Evolutionary conservation across 257 asterid genomes (phyloP).

Genomic region (Salvia splendens): DNA sequence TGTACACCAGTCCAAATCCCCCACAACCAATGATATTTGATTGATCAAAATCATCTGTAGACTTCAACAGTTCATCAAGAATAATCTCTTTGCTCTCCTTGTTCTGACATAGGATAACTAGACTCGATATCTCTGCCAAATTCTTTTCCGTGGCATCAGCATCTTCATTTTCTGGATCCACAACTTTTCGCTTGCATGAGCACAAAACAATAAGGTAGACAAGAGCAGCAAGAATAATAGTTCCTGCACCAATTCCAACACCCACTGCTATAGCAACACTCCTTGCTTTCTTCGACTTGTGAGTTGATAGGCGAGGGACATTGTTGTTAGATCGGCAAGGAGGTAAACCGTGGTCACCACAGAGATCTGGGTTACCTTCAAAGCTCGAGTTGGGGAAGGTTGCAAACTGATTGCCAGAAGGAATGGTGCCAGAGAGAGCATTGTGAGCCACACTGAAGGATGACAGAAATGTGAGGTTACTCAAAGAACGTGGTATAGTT

Average conservation of each 20-base stretch:
- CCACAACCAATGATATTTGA: constrained; percentile 86
- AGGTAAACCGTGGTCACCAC: constrained; percentile 50
- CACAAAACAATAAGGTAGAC: constrained; percentile 42
- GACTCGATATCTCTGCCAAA: constrained; percentile 50
- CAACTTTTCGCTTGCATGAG: constrained; percentile 36
- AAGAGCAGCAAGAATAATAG: constrained; percentile 45
- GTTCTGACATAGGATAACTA: constrained; percentile 61
- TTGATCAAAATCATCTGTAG: constrained; percentile 66
- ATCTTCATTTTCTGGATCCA: constrained; percentile 45
- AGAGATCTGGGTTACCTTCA: constrained; percentile 63
- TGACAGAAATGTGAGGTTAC: constrained; percentile 55
- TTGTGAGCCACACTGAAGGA: constrained; percentile 67
- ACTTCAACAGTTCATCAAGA: constrained; percentile 64
- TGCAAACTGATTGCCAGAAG: constrained; percentile 57
- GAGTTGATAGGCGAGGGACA: constrained; percentile 31
- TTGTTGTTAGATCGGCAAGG: constrained; percentile 36
- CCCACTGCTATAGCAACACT: constrained; percentile 49
- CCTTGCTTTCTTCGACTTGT: constrained; percentile 34
- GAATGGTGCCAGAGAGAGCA: constrained; percentile 60
- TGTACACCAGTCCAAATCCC: constrained; percentile 82
- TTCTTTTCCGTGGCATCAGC: constrained; percentile 37
- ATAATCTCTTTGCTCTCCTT: constrained; percentile 47
- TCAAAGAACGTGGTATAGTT: constrained; percentile 60
- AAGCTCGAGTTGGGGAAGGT: constrained; percentile 65
- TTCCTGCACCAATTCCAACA: constrained; percentile 60